phyloP scores from a whole-genome alignment of 2,329 filamentous ascomycete species.

The Pestalotiopsis sp. region DNA sequence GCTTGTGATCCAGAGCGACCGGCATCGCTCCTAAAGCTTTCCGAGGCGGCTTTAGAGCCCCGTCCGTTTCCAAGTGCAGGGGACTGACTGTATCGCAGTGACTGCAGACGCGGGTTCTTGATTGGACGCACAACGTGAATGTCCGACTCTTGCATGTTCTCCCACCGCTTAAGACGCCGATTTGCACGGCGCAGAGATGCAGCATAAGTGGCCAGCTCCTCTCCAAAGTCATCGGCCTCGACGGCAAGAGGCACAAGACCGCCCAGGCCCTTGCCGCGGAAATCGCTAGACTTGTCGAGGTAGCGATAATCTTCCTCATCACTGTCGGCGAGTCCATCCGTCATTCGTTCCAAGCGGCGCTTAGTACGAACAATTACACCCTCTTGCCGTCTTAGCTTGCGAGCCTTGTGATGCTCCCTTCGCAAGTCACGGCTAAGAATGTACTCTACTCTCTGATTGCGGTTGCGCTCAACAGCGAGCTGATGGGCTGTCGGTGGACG shows the following conservation, averaged over 20 bases:
- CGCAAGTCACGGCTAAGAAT: slow-evolving; percentile 77
- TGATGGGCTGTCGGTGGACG: slow-evolving; percentile 82
- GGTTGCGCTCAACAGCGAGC: slow-evolving; percentile 77
- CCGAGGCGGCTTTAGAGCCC: slow-evolving; percentile 13
- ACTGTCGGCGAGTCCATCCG: slow-evolving; percentile 62
- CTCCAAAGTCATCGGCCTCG: slow-evolving; percentile 76
- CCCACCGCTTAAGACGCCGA: slow-evolving; percentile 73
- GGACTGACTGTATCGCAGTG: slow-evolving; percentile 25
- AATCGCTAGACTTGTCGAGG: slow-evolving; percentile 38
- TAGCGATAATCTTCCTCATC: slow-evolving; percentile 56
- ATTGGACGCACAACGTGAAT: slow-evolving; percentile 49
- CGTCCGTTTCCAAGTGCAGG: slow-evolving; percentile 31
- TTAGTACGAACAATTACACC: slow-evolving; percentile 70
- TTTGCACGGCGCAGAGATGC: slow-evolving; percentile 66
- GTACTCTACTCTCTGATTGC: slow-evolving; percentile 79
- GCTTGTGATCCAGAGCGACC: slow-evolving; percentile 26
- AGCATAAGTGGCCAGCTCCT: slow-evolving; percentile 69
- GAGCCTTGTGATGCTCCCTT: slow-evolving; percentile 64
- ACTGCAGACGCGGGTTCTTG: slow-evolving; percentile 40
- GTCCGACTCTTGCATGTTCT: slow-evolving; percentile 46
- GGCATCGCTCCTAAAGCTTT: slow-evolving; percentile 17
- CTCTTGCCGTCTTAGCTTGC: slow-evolving; percentile 63
- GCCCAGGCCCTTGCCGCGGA: slow-evolving; percentile 61
- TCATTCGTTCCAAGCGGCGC: slow-evolving; percentile 60
- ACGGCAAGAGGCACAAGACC: slow-evolving; percentile 63